Evolutionary conservation across 768 basidiomycete genomes (phyloP).

Genomic region (Exsudoporus frostii): DNA sequence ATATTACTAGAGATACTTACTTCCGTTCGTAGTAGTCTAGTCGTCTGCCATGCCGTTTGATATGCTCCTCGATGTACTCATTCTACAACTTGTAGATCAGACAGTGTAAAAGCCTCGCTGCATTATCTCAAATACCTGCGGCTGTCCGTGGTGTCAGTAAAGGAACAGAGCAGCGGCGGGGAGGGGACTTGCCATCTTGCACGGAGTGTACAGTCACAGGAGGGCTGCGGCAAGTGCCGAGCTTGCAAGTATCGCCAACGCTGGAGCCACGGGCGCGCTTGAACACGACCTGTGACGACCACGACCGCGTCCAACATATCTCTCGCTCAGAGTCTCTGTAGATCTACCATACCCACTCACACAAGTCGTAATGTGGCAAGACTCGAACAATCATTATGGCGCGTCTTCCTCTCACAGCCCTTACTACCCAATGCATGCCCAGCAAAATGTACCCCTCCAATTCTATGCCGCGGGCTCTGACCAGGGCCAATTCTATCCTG

Average conservation of each 20-base stretch:
- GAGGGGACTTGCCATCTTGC: slow-evolving; percentile 27
- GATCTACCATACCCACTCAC: background rate
- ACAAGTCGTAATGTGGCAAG: slow-evolving; percentile 66
- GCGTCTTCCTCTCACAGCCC: slow-evolving; percentile 55
- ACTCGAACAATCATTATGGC: slow-evolving; percentile 54
- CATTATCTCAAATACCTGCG: slow-evolving; percentile 49
- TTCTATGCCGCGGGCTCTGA: slow-evolving; percentile 70
- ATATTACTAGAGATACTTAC: slow-evolving; percentile 44
- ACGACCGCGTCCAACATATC: background rate
- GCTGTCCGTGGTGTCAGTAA: slow-evolving; percentile 39
- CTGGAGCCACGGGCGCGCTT: background rate
- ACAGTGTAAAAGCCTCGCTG: background rate
- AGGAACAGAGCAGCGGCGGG: background rate
- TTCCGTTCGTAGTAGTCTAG: slow-evolving; percentile 95
- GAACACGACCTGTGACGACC: slow-evolving; percentile 15
- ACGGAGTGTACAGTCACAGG: background rate
- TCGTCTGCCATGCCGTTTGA: slow-evolving; percentile 93
- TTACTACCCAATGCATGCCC: slow-evolving; percentile 49
- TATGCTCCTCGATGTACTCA: slow-evolving; percentile 99
- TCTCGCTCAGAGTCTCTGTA: background rate
- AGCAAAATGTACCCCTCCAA: slow-evolving; percentile 62
- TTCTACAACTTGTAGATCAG: slow-evolving; percentile 53
- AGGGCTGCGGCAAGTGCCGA: slow-evolving; percentile 30
- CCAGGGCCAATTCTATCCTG: slow-evolving; percentile 60
- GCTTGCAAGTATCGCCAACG: background rate